Conservation (phyloP, 106 monocot genomes). For the Gastrodia elata region DNA sequence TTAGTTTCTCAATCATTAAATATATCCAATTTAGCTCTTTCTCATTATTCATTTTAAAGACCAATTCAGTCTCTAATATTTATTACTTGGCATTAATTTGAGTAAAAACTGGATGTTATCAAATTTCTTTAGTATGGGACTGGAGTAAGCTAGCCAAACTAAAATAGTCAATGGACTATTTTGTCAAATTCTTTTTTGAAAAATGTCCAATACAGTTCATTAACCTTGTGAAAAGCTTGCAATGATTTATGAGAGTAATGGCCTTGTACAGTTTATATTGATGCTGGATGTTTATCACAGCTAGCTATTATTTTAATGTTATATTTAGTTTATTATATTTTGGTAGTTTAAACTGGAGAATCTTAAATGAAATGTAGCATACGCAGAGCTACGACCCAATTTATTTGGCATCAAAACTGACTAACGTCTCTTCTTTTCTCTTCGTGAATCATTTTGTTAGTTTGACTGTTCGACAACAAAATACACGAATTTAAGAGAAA, state of each 20-base stretch:
- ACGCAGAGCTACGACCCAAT: background rate
- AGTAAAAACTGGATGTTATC: too few species aligned
- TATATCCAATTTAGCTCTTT: too few species aligned
- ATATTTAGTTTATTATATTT: background rate
- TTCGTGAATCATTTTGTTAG: background rate
- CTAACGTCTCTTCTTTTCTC: constrained; percentile 3
- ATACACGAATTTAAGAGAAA: background rate
- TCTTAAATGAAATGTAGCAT: background rate
- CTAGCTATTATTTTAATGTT: background rate
- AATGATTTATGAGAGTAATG: background rate
- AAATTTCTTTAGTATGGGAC: too few species aligned
- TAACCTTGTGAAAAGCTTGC: background rate
- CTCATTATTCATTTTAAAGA: too few species aligned
- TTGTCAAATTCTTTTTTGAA: background rate
- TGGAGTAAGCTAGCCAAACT: too few species aligned
- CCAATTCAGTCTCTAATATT: too few species aligned
- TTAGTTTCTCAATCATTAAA: too few species aligned
- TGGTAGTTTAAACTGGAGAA: too few species aligned
- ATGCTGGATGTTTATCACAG: background rate
- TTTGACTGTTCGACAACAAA: background rate
- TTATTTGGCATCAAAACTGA: background rate
- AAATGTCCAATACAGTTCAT: background rate
- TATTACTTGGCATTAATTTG: too few species aligned
- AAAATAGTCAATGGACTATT: too few species aligned
- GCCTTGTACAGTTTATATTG: background rate